Evolutionary conservation across 805 yeast genomes (phyloP), one percentile per base, ranked within the genome.

Genomic region (Barnettozyma wickerhamii): DNA sequence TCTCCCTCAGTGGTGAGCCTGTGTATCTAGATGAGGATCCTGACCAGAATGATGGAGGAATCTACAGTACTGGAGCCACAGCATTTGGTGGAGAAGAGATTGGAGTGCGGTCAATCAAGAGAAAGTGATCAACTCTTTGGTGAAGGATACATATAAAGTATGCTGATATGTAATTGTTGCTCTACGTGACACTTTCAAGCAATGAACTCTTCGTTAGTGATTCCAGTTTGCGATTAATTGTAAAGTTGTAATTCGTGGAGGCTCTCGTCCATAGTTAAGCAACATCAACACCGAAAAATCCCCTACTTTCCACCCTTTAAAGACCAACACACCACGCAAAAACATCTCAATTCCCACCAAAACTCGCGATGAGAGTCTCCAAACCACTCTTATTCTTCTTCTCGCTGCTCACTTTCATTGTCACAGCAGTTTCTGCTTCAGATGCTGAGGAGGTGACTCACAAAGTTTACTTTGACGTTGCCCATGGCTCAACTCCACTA

Each of bases 401-500:
- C 30, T 28, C 18, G 10, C 13, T 12, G 15, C 6, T 29, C 10
- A 20, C 44, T 28, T 43, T 51, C 5, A 47, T 47, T 3, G 21
- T 53, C 17, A 34, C 50, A 14, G 28, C 51, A 31, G 38, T 45
- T 15, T 19, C 52, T 12, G 48, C 47, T 13, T 30, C 51, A 14
- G 42, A 30, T 14, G 19, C 36, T 30, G 50, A 53, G 7, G 64
- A 58, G 28, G 48, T 87, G 60, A 87, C 96, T 45, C 75, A 79
- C 60, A 80, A 79, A 65, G 96, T 91, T 26, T 91, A 71, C 68
- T 89, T 90, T 55, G 96, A 91, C 60, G 69, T 90, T 49, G 71
- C 77, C 51, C 90, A 87, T 60, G 97, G 88, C 45, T 93, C 78
- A 40, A 68, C 80, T 61, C 55, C 68, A 5, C 66, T 90, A 34